Conservation (phyloP, 177 flowering plant genomes). For the Telopea speciosissima region DNA sequence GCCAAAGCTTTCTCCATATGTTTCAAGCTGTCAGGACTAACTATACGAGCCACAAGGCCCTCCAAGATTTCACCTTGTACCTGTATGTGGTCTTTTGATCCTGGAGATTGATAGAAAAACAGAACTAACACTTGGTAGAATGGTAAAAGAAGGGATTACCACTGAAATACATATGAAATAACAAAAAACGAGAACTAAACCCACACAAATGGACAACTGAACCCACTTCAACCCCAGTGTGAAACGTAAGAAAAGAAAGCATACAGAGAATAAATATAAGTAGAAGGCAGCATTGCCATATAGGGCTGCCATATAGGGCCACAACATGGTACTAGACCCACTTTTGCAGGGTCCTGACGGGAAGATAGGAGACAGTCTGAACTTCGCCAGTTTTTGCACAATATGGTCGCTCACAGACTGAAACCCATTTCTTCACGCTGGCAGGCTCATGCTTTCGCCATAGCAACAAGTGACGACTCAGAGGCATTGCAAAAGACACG, state of each 20-base stretch:
- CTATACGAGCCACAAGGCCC: slow-evolving; percentile 96
- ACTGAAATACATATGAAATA: background rate
- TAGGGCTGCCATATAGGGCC: too few species aligned
- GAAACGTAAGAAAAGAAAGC: background rate
- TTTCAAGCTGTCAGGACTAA: slow-evolving; percentile 66
- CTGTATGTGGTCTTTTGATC: slow-evolving; percentile 76
- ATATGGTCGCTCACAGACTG: too few species aligned
- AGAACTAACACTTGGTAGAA: background rate
- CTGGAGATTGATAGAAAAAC: slow-evolving; percentile 32
- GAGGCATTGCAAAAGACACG: background rate
- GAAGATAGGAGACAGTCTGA: too few species aligned
- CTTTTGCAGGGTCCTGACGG: too few species aligned
- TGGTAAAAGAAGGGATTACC: background rate
- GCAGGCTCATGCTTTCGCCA: too few species aligned
- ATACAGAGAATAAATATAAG: background rate
- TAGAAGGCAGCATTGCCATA: background rate
- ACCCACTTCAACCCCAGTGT: background rate
- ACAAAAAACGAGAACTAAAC: background rate
- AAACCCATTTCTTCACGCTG: too few species aligned
- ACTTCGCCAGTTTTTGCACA: too few species aligned
- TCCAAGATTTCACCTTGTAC: slow-evolving; percentile 96
- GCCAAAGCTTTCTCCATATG: slow-evolving; percentile 66
- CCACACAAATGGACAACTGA: background rate
- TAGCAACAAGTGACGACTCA: too few species aligned
- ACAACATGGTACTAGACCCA: too few species aligned